Percentiles rank a stretch among this genome's conserved stretches.
Evolutionary conservation across 768 basidiomycete genomes (phyloP).

Genomic region (Lactarius sanguifluus): DNA sequence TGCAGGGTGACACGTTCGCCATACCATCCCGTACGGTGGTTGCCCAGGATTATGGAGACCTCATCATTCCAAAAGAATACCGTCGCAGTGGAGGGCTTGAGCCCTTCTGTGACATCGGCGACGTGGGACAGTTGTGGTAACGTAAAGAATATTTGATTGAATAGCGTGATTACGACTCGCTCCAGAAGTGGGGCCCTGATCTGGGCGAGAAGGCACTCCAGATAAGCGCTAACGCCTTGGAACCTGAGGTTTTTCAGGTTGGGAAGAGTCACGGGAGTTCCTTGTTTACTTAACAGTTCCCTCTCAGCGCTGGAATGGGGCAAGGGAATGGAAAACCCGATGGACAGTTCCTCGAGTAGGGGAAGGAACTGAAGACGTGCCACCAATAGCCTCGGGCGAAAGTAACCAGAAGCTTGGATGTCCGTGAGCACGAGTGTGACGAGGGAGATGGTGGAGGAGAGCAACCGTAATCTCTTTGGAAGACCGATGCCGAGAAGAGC

Average conservation of each 20-base stretch:
- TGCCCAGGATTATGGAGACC: too few relatives aligned
- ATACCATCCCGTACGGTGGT: too few relatives aligned
- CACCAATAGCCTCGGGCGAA: not conserved
- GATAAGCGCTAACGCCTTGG: not conserved
- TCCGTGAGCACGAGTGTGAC: not conserved
- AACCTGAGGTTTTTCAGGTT: not conserved
- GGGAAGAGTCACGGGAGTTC: not conserved
- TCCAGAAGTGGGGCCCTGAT: not conserved
- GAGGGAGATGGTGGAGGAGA: not conserved
- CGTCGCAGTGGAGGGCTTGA: too few relatives aligned
- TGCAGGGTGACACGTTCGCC: too few relatives aligned
- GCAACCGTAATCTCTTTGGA: not conserved
- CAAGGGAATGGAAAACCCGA: conserved; percentile 3
- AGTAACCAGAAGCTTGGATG: not conserved
- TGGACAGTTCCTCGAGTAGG: conserved; percentile 6
- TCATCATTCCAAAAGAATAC: too few relatives aligned
- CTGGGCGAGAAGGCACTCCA: not conserved
- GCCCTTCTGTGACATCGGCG: not conserved
- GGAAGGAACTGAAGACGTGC: not conserved
- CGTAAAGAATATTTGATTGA: not conserved
- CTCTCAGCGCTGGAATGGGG: not conserved
- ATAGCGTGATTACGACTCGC: not conserved
- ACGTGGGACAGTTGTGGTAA: not conserved
- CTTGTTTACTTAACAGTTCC: not conserved
- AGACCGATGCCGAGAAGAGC: too few relatives aligned